Evolutionary conservation across 106 monocot genomes (phyloP).

Genomic region (Narthecium ossifragum): DNA sequence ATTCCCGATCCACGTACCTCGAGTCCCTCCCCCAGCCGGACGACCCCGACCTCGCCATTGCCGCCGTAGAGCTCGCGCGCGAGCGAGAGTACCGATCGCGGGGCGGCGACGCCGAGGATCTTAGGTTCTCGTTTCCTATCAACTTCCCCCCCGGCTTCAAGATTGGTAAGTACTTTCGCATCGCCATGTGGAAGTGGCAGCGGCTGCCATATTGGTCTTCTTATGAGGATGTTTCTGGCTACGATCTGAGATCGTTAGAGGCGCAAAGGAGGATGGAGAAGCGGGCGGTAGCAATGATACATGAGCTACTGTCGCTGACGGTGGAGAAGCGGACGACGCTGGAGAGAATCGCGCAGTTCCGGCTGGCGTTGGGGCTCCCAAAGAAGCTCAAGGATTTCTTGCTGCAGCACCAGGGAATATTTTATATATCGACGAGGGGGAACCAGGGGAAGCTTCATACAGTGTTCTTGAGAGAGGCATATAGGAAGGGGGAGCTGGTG

Average conservation of each 20-base stretch:
- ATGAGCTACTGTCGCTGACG: slow-evolving; percentile 82
- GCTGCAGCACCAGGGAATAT: slow-evolving; percentile 89
- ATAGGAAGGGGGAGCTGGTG: slow-evolving; percentile 67
- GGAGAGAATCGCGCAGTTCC: slow-evolving; percentile 83
- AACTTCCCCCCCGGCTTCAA: slow-evolving; percentile 93
- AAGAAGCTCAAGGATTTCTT: slow-evolving; percentile 94
- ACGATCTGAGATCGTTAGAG: slow-evolving; percentile 86
- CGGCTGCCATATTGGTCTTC: slow-evolving; percentile 94
- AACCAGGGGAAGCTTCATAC: slow-evolving; percentile 92
- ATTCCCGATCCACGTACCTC: slow-evolving; percentile 65
- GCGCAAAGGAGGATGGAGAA: slow-evolving; percentile 88
- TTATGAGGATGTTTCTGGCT: slow-evolving; percentile 82
- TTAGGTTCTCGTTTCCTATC: slow-evolving; percentile 67
- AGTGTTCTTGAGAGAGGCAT: slow-evolving; percentile 79
- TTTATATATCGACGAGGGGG: slow-evolving; percentile 90
- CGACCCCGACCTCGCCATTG: slow-evolving; percentile 23
- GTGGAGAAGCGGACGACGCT: slow-evolving; percentile 79
- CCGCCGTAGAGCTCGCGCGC: slow-evolving; percentile 55
- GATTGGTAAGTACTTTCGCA: slow-evolving; percentile 84
- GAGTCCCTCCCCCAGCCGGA: slow-evolving; percentile 26
- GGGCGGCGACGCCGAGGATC: slow-evolving; percentile 64
- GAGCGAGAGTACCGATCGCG: slow-evolving; percentile 62
- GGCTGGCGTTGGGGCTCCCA: slow-evolving; percentile 80
- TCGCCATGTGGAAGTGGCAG: slow-evolving; percentile 99
- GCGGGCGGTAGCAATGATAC: slow-evolving; percentile 73